These are phyloP conservation scores for Raffaelea albimanens DNA, from an alignment of 2,329 filamentous ascomycete species.

Conservation along the genomic window DNA sequence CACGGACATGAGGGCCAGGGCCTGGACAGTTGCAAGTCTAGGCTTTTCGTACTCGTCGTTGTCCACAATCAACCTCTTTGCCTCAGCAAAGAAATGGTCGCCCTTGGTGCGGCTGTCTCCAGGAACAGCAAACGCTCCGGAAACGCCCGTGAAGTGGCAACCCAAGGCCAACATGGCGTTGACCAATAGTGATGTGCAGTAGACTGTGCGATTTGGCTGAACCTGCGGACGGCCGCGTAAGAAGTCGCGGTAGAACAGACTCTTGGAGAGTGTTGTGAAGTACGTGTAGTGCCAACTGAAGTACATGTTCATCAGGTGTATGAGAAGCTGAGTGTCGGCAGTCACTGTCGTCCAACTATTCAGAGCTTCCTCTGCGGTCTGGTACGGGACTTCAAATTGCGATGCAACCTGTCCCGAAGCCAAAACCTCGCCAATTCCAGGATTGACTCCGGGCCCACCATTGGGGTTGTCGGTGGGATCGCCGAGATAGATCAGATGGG, in stretches of 20 bases:
- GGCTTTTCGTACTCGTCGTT: conserved; percentile 92
- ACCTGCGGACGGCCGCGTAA: conserved; percentile 54
- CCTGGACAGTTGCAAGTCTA: conserved; percentile 81
- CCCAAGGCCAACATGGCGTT: conserved; percentile 90
- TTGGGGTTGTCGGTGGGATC: conserved; percentile 27
- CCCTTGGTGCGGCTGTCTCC: conserved; percentile 79
- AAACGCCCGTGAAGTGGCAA: conserved; percentile 79
- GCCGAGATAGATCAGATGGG: conserved; percentile 77
- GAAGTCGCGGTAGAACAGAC: conserved; percentile 81
- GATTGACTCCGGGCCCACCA: conserved; percentile 8
- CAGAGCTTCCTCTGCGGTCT: conserved; percentile 55
- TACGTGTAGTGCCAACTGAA: conserved; percentile 97
- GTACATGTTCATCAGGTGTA: conserved; percentile 92
- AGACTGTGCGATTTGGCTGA: conserved; percentile 47
- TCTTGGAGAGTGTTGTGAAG: conserved; percentile 83
- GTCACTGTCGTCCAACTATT: conserved; percentile 85
- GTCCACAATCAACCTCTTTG: conserved; percentile 79
- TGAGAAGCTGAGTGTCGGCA: conserved; percentile 65
- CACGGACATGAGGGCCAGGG: conserved; percentile 89
- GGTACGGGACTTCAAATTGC: conserved; percentile 29
- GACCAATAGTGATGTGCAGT: conserved; percentile 83
- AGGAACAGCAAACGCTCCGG: conserved; percentile 60
- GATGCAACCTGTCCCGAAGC: conserved; percentile 25
- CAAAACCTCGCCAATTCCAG: not conserved
- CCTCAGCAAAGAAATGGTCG: conserved; percentile 92